These are phyloP conservation scores for Thielaviopsis populi DNA, from an alignment of 2,329 filamentous ascomycete species.

Conservation along the genomic window DNA sequence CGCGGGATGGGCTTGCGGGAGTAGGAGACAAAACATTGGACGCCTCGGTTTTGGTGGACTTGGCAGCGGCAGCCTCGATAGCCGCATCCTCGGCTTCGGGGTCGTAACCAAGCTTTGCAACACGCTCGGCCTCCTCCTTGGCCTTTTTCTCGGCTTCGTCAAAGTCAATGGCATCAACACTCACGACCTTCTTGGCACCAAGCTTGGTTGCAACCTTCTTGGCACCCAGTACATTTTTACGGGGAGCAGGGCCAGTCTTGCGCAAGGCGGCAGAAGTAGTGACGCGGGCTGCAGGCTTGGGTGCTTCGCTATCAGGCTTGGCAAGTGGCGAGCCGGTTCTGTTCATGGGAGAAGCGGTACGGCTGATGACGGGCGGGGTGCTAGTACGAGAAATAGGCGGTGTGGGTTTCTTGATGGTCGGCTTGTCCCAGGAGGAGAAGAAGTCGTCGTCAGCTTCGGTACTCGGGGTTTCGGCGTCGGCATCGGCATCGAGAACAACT, in stretches of 20 bases:
- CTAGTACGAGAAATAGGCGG: constrained; percentile 81
- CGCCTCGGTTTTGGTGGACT: constrained; percentile 35
- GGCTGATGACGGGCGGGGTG: constrained; percentile 67
- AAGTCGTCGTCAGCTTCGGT: constrained; percentile 82
- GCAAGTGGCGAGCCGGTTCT: constrained; percentile 73
- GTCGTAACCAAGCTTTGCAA: constrained; percentile 90
- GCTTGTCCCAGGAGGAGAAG: constrained; percentile 98
- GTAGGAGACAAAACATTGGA: constrained; percentile 56
- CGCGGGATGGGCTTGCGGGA: constrained; percentile 51
- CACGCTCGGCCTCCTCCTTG: constrained; percentile 91
- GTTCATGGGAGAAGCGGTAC: constrained; percentile 80
- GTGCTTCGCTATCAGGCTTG: constrained; percentile 39
- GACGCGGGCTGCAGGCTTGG: constrained; percentile 49
- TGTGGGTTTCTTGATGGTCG: constrained; percentile 87
- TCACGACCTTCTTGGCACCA: constrained; percentile 74
- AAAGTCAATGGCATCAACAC: constrained; percentile 72
- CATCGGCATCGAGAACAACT: constrained; percentile 63
- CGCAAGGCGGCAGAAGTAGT: constrained; percentile 69
- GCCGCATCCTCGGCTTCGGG: constrained; percentile 63
- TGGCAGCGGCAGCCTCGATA: constrained; percentile 47
- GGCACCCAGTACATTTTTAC: constrained; percentile 76
- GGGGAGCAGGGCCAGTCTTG: constrained; percentile 53
- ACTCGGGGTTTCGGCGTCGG: constrained; percentile 59
- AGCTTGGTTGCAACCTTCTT: constrained; percentile 71
- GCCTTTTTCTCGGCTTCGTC: constrained; percentile 95